phyloP scores from a whole-genome alignment of 2,329 filamentous ascomycete genomes.

The Verticillium dahliae region DNA sequence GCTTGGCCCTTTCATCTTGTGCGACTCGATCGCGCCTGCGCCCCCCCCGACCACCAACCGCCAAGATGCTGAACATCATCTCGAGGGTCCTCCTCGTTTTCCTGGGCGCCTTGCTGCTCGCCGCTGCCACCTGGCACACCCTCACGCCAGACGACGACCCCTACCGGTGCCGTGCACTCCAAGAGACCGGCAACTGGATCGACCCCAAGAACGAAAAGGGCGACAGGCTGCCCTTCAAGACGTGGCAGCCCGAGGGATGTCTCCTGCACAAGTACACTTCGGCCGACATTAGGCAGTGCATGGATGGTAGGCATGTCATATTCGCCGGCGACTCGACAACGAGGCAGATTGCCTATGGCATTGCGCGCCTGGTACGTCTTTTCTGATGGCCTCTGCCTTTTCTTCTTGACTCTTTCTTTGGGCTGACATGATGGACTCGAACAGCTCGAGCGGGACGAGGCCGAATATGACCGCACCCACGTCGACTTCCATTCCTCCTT shows the following conservation, averaged over 20 bases:
- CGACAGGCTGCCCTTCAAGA: constrained; percentile 25
- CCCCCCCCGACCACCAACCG: background rate
- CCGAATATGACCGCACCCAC: background rate
- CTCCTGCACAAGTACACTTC: constrained; percentile 48
- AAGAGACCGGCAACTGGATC: constrained; percentile 44
- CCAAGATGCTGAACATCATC: background rate
- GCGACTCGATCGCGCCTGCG: background rate
- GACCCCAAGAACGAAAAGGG: constrained; percentile 21
- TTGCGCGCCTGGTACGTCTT: constrained; percentile 17
- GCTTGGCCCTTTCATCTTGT: background rate
- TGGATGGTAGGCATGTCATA: constrained; percentile 41
- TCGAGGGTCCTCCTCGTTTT: background rate
- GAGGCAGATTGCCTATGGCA: constrained; percentile 53
- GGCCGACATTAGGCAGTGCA: constrained; percentile 45
- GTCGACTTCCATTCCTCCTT: background rate
- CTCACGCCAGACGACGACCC: constrained; percentile 27
- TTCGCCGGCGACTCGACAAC: constrained; percentile 55
- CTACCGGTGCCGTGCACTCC: constrained; percentile 44
- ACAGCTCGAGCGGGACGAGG: constrained; percentile 1
- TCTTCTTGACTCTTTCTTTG: background rate
- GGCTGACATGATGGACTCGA: background rate
- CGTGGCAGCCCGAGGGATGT: constrained; percentile 56
- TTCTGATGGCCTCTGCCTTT: constrained; percentile 12
- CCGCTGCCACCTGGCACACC: background rate
- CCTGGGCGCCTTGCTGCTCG: background rate